A percentile compares a stretch with the other conserved stretches of the same genome.
Evolutionary conservation across 108 stramenopile species (phyloP).

Genomic region (Discostella stelligeroides): DNA sequence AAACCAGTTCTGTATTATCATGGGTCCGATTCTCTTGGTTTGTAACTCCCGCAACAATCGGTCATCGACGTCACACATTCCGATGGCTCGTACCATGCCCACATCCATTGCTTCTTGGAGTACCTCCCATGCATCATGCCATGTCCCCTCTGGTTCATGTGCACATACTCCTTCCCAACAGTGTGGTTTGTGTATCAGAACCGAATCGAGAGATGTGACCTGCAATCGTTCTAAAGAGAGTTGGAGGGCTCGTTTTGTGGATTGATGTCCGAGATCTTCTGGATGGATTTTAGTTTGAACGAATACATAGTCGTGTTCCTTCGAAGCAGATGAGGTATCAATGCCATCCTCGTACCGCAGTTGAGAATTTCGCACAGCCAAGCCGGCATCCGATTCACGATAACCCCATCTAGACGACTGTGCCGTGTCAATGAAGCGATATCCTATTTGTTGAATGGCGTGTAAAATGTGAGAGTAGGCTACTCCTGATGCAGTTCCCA

Average conservation of each 20-base stretch:
- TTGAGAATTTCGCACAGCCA: conserved; percentile 35
- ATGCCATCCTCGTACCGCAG: conserved; percentile 32
- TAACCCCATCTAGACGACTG: conserved; percentile 61
- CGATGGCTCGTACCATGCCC: conserved; percentile 52
- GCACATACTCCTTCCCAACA: conserved; percentile 61
- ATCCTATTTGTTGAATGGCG: conserved; percentile 48
- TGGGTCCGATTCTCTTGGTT: conserved; percentile 46
- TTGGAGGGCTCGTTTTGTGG: conserved; percentile 43
- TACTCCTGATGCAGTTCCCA: conserved; percentile 62
- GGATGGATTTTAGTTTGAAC: conserved; percentile 68
- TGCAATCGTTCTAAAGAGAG: conserved; percentile 34
- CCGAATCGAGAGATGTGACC: conserved; percentile 50
- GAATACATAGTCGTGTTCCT: conserved; percentile 45
- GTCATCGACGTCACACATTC: conserved; percentile 59
- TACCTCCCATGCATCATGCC: conserved; percentile 64
- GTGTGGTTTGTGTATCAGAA: conserved; percentile 61
- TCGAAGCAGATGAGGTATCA: background rate
- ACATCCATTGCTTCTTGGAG: conserved; percentile 53
- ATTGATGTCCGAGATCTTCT: conserved; percentile 57
- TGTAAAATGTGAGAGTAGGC: conserved; percentile 30
- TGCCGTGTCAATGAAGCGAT: conserved; percentile 59
- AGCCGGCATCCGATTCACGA: conserved; percentile 57
- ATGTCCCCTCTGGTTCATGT: conserved; percentile 57
- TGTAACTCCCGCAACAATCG: conserved; percentile 46
- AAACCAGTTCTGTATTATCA: conserved; percentile 67